These are phyloP conservation scores for Trichosporon sp. DNA, from an alignment of 1,284 basidiomycete species.

Conservation along the genomic window DNA sequence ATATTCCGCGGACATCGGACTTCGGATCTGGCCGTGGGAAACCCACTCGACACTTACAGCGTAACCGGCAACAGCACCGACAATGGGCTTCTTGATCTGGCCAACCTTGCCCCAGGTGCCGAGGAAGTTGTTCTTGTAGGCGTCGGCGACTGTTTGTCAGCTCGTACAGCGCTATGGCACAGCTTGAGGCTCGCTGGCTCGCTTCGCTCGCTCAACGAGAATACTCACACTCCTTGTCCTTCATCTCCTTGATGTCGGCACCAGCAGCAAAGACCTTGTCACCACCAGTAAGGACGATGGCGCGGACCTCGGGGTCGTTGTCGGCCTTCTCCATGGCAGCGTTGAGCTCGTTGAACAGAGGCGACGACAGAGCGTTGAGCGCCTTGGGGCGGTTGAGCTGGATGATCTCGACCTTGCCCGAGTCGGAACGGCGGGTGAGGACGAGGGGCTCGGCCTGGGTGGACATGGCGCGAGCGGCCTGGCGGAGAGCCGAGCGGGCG, in stretches of 20 bases:
- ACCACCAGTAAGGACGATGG: conserved; percentile 88
- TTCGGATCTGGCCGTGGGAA: background rate
- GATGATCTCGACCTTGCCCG: conserved; percentile 69
- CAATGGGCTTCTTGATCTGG: conserved; percentile 80
- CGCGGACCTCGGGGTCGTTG: conserved; percentile 64
- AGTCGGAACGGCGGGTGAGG: conserved; percentile 33
- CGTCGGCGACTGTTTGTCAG: conserved; percentile 62
- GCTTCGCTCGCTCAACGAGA: background rate
- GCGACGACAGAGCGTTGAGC: conserved; percentile 81
- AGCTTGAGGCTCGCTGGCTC: background rate
- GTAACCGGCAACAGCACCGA: conserved; percentile 92
- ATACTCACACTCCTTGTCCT: conserved; percentile 67
- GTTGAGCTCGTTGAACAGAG: conserved; percentile 72
- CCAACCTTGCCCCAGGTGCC: conserved; percentile 78
- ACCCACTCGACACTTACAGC: conserved; percentile 65
- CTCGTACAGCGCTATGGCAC: background rate
- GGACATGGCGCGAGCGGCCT: conserved; percentile 33
- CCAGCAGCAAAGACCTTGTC: conserved; percentile 84
- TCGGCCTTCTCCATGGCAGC: conserved; percentile 67
- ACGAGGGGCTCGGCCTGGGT: conserved; percentile 40
- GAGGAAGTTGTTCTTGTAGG: conserved; percentile 83
- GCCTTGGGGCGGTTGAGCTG: conserved; percentile 95
- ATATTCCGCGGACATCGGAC: background rate
- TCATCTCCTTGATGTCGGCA: conserved; percentile 60
- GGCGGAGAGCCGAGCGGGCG: conserved; percentile 14